Conservation (phyloP, 2,329 filamentous ascomycete species). For the Penicillium sp. region DNA sequence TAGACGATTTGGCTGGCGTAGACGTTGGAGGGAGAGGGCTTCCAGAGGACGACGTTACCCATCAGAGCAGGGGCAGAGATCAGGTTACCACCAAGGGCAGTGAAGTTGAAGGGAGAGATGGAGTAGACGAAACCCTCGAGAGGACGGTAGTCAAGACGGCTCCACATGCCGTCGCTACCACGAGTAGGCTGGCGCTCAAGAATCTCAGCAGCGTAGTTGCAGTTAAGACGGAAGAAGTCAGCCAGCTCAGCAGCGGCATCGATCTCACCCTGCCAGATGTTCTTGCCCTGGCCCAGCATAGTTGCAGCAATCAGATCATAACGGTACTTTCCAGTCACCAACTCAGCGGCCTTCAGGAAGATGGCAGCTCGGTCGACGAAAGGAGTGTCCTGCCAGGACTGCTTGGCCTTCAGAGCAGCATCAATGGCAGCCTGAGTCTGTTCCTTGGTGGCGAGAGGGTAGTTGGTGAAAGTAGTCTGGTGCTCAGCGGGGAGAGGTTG, state of each 20-base stretch:
- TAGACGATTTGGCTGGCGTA: slow-evolving; percentile 87
- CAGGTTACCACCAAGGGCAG: slow-evolving; percentile 86
- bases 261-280: slow-evolving; percentile 95
- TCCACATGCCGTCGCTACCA: slow-evolving; percentile 84
- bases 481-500: slow-evolving; percentile 37
- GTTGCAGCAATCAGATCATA: slow-evolving; percentile 95
- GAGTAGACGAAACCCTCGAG: slow-evolving; percentile 95
- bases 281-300: slow-evolving; percentile 95
- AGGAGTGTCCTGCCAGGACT: slow-evolving; percentile 79
- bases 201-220: slow-evolving; percentile 81
- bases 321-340: slow-evolving; percentile 85
- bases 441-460: slow-evolving; percentile 74
- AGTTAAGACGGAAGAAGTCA: slow-evolving; percentile 73
- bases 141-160: slow-evolving; percentile 80
- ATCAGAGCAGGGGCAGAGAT: slow-evolving; percentile 80
- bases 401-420: slow-evolving; percentile 78
- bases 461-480: slow-evolving; percentile 71
- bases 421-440: slow-evolving; percentile 80
- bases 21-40: slow-evolving; percentile 84
- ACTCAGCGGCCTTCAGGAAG: slow-evolving; percentile 91
- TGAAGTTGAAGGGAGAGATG: slow-evolving; percentile 95
- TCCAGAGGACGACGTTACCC: slow-evolving; percentile 96
- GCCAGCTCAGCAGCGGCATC: slow-evolving; percentile 87
- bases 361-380: slow-evolving; percentile 88
- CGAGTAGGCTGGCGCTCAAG: slow-evolving; percentile 83